These are phyloP conservation scores for Coleophoma crateriformis DNA, from an alignment of 2,329 filamentous ascomycete species.

Conservation along the genomic window DNA sequence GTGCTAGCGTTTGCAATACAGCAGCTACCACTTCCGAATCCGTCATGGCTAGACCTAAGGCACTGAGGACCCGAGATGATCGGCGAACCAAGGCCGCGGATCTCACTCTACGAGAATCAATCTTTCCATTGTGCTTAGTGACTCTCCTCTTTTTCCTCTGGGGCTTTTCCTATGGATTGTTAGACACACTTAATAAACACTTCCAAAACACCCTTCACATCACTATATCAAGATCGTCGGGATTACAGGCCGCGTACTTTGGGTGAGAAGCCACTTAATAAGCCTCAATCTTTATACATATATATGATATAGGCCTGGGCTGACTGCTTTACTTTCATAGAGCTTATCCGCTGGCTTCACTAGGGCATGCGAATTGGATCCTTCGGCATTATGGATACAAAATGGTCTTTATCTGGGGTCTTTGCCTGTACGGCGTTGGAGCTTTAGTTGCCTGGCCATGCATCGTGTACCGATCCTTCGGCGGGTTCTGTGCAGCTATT, in stretches of 20 bases:
- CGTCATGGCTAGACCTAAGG: no score
- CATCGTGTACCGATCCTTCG: constrained; percentile 66
- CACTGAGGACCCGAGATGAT: neutral
- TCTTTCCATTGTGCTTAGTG: constrained; percentile 39
- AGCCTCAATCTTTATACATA: constrained; percentile 46
- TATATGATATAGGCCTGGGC: constrained; percentile 25
- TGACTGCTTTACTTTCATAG: constrained; percentile 27
- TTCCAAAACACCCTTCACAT: constrained; percentile 54
- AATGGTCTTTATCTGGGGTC: constrained; percentile 61
- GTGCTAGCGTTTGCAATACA: no score
- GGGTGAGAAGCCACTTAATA: constrained; percentile 47
- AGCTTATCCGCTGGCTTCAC: constrained; percentile 67
- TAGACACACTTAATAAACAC: constrained; percentile 74
- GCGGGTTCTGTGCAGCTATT: constrained; percentile 69
- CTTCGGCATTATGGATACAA: constrained; percentile 59
- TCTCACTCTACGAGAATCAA: neutral
- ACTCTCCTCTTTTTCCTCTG: constrained; percentile 61
- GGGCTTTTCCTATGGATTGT: constrained; percentile 59
- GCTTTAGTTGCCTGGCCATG: constrained; percentile 81
- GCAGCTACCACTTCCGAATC: no score
- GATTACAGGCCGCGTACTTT: constrained; percentile 59
- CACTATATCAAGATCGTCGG: constrained; percentile 57
- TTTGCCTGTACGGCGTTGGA: constrained; percentile 66
- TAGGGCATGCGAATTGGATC: constrained; percentile 61
- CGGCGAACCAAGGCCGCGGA: neutral